phyloP scores from a whole-genome alignment of 305 asterid species.

The Solanum hybrid region DNA sequence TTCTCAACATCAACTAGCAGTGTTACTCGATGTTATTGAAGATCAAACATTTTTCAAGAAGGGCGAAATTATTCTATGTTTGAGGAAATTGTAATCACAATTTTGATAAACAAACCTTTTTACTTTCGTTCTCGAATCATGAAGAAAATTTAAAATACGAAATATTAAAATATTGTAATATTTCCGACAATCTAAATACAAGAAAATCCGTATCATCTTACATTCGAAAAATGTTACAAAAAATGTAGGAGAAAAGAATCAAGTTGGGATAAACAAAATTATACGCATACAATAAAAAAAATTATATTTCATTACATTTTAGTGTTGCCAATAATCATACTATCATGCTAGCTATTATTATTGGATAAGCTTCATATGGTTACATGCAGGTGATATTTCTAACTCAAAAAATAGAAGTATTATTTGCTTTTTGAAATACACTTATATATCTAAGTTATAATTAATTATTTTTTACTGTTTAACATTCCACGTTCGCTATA shows the following conservation, averaged over 20 bases:
- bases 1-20: neutral
- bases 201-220: neutral
- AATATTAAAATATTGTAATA: neutral
- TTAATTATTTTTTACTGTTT: neutral
- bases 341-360: neutral
- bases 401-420: neutral
- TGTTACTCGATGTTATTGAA: neutral
- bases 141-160: neutral
- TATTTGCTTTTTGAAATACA: neutral
- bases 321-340: neutral
- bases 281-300: neutral
- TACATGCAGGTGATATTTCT: neutral
- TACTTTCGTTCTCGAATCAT: neutral
- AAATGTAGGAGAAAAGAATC: neutral
- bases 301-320: neutral
- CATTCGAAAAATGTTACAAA: too few relatives aligned
- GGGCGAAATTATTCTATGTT: neutral
- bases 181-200: neutral
- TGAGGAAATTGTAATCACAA: neutral
- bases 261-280: neutral
- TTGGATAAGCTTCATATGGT: neutral
- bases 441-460: neutral
- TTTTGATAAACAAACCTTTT: neutral
- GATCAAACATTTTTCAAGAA: neutral
- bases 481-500: neutral